Evolutionary conservation across 1,284 basidiomycete species (phyloP), one percentile per base, ranked within the genome.

Genomic region (Tausonia pullulans): DNA sequence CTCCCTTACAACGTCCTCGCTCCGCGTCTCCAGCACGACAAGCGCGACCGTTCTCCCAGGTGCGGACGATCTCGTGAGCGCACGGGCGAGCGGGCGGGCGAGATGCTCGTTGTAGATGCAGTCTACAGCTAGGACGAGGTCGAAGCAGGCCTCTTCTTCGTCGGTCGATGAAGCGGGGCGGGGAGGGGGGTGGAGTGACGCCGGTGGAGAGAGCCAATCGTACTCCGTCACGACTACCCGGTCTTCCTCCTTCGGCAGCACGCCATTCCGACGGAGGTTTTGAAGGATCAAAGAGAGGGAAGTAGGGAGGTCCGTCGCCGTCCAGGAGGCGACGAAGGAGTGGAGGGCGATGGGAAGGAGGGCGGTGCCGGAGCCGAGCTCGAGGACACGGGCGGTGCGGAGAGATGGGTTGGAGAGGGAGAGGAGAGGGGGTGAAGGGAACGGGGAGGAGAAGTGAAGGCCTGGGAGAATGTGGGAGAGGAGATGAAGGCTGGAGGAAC

Each of bases 71-170:
- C 55, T 54, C 2, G 64, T 45, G 44, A 71, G 62, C 8, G 69
- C 68, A 1, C 60, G 63, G 1, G 66, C 63, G 4, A 71, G 65
- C 6, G 69, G 63, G 0, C 48, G 56, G 0, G 67, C 58, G 6
- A 71, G 61, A 1, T 62, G 52, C 5, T 69, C 68, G 60, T 71
- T 70, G 68, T 69, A 71, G 50, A 71, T 58, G 44, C 69, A 70
- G 45, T 71, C 70, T 9, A 58, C 50, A 2, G 68, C 68, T 43
- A 71, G 39, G 56, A 71, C 65, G 3, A 70, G 13, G 40, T 68
- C 64, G 3, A 64, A 62, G 8, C 48, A 14, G 27, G 45, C 27
- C 3, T 52, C 1, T 14, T 10, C n/a, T 39, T 50, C 27, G 2
- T 16, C 7, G 3, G 49, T 5, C 8, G 46, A n/a, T 14, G n/a